Conservation (phyloP, 176 grass and related monocot genomes). For the Triticum timopheevii region DNA sequence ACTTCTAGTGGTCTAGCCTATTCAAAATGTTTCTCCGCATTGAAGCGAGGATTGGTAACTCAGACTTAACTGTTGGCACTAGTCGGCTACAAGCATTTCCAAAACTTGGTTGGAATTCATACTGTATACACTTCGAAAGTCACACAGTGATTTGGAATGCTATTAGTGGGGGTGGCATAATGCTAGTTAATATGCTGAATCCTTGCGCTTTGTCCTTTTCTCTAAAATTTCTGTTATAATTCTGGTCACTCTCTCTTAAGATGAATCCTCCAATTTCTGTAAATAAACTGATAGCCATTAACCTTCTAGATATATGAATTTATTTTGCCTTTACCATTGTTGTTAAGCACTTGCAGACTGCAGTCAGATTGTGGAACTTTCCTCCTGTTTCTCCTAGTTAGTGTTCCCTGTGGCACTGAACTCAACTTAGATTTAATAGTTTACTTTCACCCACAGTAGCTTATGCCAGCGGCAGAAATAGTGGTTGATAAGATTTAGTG, state of each 20-base stretch:
- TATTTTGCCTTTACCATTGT: neutral
- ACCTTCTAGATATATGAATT: neutral
- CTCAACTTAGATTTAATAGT: neutral
- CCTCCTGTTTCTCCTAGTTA: neutral
- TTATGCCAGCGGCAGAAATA: neutral
- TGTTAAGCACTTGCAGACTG: neutral
- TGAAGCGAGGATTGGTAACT: slow-evolving; percentile 1
- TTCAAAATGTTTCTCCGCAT: neutral
- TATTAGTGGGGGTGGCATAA: neutral
- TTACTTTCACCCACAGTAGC: neutral
- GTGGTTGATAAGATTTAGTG: neutral
- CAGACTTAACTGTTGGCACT: neutral
- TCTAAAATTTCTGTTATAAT: neutral
- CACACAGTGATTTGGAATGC: neutral
- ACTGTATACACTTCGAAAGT: neutral
- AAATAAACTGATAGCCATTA: neutral
- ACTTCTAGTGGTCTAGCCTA: slow-evolving; percentile 9
- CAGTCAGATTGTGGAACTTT: neutral
- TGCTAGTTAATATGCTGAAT: neutral
- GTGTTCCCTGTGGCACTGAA: neutral
- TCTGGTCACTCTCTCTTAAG: neutral
- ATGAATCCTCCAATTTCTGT: neutral
- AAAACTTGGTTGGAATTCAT: neutral
- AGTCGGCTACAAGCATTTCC: neutral
- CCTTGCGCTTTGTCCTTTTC: neutral